Evolutionary conservation across 1,284 basidiomycete species (phyloP), one percentile per base, ranked within the genome.

Genomic region (Omphalotus olearius): DNA sequence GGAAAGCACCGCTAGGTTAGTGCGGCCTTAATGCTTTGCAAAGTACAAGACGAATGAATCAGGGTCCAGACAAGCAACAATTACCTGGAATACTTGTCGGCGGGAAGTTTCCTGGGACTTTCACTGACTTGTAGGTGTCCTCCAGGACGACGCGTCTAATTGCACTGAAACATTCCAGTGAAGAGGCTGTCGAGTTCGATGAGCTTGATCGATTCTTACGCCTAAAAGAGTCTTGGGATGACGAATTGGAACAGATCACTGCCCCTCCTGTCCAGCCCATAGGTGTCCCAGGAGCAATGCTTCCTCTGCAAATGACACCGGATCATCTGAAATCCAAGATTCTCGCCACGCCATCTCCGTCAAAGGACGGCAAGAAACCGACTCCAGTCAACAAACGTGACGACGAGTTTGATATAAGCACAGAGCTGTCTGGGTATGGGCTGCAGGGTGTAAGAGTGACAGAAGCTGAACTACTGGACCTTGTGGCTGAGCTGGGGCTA

Each of bases 51-150:
- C 42, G 20, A 41, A 23, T 23, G 5, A 37, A 39, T 18, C 4
- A 36, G 43, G 52, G 33, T 53, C 51, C 61, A 88, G 88, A 82
- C 66, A 89, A 89, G 59, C 85, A 88, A 58, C 86, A 88, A 59
- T 70, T 91, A 5, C 88, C 88, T 28, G 89, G 88, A 5, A 83
- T 91, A 42, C 77, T 91, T 7, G 76, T 91, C 37, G 88, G 89
- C 6, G 80, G 80, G 18, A 75, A 72, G 53, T 90, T 79, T 60
- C 69, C 68, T 52, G 70, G 69, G 82, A 71, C 73, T 33, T 82
- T 82, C 57, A 63, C 71, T 26, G 74, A 80, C 51, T 85, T 85
- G 81, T 83, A 56, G 56, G 77, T 64, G 16, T 35, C 41, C 25
- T 47, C 11, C 14, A 35, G 38, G 20, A 6, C 37, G 16, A 23